Evolutionary conservation across 2,329 filamentous ascomycete genomes (phyloP), one percentile per base, ranked within the genome.

Genomic region (Daldinia sp.): DNA sequence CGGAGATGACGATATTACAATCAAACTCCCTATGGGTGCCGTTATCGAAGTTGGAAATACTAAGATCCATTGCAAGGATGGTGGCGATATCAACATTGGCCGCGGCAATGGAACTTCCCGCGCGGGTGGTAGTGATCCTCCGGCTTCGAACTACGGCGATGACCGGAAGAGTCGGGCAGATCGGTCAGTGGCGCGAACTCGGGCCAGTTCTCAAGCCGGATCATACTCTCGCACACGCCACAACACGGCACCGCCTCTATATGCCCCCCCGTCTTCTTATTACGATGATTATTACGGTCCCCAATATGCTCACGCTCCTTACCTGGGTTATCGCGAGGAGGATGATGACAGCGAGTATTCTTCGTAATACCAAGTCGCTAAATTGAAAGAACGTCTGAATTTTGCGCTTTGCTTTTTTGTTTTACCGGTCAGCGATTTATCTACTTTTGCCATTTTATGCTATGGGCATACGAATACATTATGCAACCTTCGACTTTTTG

Each of bases 61-160:
- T 8, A 83, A 87, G 72, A 87, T 89, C 69, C 81, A 85, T 68
- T 87, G 84, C 71, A 78, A 73, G 35, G 83, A 87, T 50, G 86
- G 85, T 34, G 85, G 85, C 19, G 85, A 87, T 69, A 85, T 89
- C 68, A 87, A 83, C 65, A 83, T 87, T 70, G 76, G 65, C 70
- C 75, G 61, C 50, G 75, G 76, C 15, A 27, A 45, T 30, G 73
- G 73, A 21, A 70, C 68, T 54, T 71, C 76, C 45, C 75, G 78
- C 8, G 61, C 39, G 21, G 39, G 77, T 49, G 82, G 79, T 48
- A 86, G 83, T 70, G 86, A 89, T 64, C 78, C 78, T 54, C 80
- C 79, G 10, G 83, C 80, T 54, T 62, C 59, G 34, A 73, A 81
- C 30, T 83, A 82, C 57, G 76, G 80, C 3, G 84, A 87, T 23